Evolutionary conservation across 345 rosid species (phyloP), one percentile per base, ranked within the genome.

Genomic region (Gossypium sturtianum): DNA sequence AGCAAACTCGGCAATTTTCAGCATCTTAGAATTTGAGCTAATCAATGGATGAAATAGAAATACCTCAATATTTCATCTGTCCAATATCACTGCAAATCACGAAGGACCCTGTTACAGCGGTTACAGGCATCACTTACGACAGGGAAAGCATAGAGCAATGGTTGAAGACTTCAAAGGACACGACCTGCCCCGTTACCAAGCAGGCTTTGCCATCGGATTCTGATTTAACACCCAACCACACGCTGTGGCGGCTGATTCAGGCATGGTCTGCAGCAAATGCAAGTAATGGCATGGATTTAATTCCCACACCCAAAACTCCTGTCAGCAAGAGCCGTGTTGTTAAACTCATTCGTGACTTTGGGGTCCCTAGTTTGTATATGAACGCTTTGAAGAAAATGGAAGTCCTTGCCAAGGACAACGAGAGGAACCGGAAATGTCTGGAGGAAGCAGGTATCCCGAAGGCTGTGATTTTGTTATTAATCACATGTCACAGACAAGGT

Each of bases 101-200:
- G 86, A 83, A 69, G 61, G 90, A 87, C 68, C 90, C 93, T 3
- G 93, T 89, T n/a, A 89, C 89, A 4, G 79, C 89, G 17, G 51
- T 84, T 29, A 84, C 90, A 3, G 93, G 93, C 44, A 89, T 89
- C 68, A 85, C 90, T 8, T 89, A 89, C 71, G 89, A 89, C 27
- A 80, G 89, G 0, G 83, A 84, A 41, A 85, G 88, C 88, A 87
- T 87, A 59, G 93, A 87, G 72, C 52, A 79, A 4, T 89, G 93
- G 93, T 34, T 89, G 22, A 74, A 60, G 54, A 79, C 75, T 4
- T 68, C 76, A 27, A 79, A 45, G 29, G 23, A 67, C 16, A 69
- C 78, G 2, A 79, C 86, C 0, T 89, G 93, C 41, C 93, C 93
- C 0, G 80, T 89, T 1, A 85, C 90, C 19, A 87, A 87, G 66